Evolutionary conservation across 1,284 basidiomycete species (phyloP), one percentile per base, ranked within the genome.

Genomic region (Cutaneotrichosporon arboriforme): DNA sequence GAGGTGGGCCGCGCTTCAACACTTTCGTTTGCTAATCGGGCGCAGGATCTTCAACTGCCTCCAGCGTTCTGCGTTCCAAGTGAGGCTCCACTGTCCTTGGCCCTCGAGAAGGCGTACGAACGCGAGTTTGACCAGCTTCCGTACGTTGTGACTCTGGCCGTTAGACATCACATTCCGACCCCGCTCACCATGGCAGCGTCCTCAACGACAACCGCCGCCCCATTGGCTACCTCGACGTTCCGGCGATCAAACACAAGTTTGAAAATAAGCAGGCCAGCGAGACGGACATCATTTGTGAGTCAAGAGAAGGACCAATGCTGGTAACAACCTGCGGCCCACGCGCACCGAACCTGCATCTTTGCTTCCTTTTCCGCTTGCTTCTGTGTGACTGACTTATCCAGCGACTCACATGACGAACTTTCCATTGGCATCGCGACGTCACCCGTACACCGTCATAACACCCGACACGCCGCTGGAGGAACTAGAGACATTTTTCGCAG

Each of bases 51-150:
- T 2, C 90, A 93, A 80, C 77, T 93, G 2, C 85, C 88, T 0
- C 90, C 90, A 8, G 90, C 90, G 0, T 92, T 91, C 72, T 83
- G 86, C n/a, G 78, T 92, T 3, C 85, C 86, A 8, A 76, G 80
- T 9, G 79, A 80, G 55, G 88, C 88, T 62, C 79, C 81, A 18
- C 83, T 91, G 52, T 80, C 81, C 9, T 78, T 81, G 26, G 90
- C 88, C 1, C 81, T 92, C 39, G 87, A 89, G 63, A 80, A 86
- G 33, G 90, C 90, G 0, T 92, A 90, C 65, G 90, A 92, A 62
- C 82, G 88, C 40, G 90, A 92, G 68, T 92, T 91, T 73, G 90
- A 90, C 22, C 84, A 90, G 65, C 85, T 92, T 53, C 90, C 90
- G 89, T 92, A 63, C 67, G 79, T 74, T 23, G 7, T 10, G 8